Percentiles rank a stretch among this genome's conserved stretches.
Conservation (phyloP, 2,329 filamentous ascomycete genomes). For the Calonectria crousiana region DNA sequence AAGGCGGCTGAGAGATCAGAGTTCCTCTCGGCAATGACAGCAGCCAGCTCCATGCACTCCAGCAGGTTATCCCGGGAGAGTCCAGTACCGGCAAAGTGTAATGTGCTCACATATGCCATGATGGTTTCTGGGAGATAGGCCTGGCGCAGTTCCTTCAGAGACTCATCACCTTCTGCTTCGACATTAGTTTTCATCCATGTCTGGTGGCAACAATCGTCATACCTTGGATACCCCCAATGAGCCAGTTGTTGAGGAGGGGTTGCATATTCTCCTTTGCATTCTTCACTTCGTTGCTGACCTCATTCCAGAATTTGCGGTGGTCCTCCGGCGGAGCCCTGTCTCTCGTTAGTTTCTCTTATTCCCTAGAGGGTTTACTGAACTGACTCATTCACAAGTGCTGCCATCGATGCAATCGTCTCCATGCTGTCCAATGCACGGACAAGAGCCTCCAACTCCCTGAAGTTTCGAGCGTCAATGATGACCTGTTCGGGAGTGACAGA, state of each 20-base stretch:
- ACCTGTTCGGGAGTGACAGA: conserved; percentile 57
- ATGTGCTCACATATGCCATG: conserved; percentile 83
- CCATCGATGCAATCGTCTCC: conserved; percentile 73
- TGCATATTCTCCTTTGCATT: conserved; percentile 67
- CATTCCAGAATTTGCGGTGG: conserved; percentile 63
- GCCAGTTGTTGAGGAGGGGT: conserved; percentile 74
- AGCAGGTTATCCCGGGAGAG: conserved; percentile 82
- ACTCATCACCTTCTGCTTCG: conserved; percentile 65
- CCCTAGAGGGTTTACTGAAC: conserved; percentile 39
- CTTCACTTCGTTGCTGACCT: conserved; percentile 67
- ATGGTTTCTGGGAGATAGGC: conserved; percentile 89
- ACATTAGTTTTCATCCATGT: conserved; percentile 25
- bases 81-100: conserved; percentile 82
- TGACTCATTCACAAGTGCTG: conserved; percentile 65
- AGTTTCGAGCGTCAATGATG: conserved; percentile 68
- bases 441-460: conserved; percentile 77
- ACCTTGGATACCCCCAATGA: conserved; percentile 69
- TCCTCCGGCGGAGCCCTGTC: conserved; percentile 49
- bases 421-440: conserved; percentile 75
- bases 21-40: conserved; percentile 77
- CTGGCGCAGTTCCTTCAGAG: conserved; percentile 75
- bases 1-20: conserved; percentile 76
- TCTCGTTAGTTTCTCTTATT: conserved; percentile 42
- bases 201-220: conserved; percentile 39
- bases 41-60: conserved; percentile 88